Percentiles rank a stretch among this genome's conserved stretches.
Conservation (phyloP, 2,329 filamentous ascomycete species). For the Paracoccidioides brasiliensis region DNA sequence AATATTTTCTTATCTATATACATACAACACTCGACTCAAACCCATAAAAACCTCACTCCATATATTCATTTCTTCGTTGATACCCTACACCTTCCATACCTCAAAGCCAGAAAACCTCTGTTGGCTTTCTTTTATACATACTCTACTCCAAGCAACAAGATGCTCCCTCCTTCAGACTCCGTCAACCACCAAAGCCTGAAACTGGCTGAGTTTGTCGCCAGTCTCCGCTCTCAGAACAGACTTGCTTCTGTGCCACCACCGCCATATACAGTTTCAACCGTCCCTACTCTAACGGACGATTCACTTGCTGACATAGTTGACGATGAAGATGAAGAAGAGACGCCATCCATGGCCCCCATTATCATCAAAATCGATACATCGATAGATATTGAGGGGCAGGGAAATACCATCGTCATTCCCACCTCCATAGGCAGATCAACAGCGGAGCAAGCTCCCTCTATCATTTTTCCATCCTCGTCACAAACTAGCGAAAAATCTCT, state of each 20-base stretch:
- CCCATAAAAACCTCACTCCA: background rate
- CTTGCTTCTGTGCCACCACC: conserved; percentile 13
- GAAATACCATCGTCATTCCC: conserved; percentile 21
- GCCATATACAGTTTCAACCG: conserved; percentile 12
- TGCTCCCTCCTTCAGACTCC: conserved; percentile 20
- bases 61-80: background rate
- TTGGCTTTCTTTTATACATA: background rate
- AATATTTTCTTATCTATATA: background rate
- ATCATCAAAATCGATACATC: conserved; percentile 25
- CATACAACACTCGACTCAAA: background rate
- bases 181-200: conserved; percentile 19
- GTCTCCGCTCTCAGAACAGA: conserved; percentile 7
- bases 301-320: conserved; percentile 1
- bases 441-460: background rate
- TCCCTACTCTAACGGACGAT: background rate
- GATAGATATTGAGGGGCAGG: conserved; percentile 22
- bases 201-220: conserved; percentile 14
- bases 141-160: conserved; percentile 5
- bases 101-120: background rate
- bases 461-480: conserved; percentile 1
- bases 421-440: background rate
- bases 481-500: background rate
- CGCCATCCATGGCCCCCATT: conserved; percentile 11
- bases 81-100: background rate
- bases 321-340: conserved; percentile 12